Conservation (phyloP, 2,329 filamentous ascomycete genomes). For the Neopestalotiopsis sp. region DNA sequence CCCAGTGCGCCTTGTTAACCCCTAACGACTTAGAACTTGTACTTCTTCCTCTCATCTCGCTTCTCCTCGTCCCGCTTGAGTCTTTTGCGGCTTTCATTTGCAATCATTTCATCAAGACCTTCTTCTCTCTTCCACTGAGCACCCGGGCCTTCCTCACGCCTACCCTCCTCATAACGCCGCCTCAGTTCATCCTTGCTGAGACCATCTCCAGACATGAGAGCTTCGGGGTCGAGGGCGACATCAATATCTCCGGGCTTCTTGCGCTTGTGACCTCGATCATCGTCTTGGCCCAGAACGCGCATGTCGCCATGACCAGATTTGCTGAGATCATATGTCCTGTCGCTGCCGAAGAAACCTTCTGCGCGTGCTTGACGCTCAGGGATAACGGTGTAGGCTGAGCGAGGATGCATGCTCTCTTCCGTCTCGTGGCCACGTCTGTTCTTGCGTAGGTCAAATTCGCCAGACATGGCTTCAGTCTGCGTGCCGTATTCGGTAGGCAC, state of each 20-base stretch:
- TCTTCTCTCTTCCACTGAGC: constrained; percentile 80
- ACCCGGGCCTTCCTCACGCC: constrained; percentile 68
- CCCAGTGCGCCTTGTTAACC: neutral
- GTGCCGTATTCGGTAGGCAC: constrained; percentile 81
- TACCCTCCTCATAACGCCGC: constrained; percentile 79
- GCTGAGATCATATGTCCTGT: constrained; percentile 90
- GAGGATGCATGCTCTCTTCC: constrained; percentile 76
- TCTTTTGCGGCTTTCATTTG: constrained; percentile 87
- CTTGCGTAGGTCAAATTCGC: constrained; percentile 92
- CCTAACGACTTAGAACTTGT: constrained; percentile 46
- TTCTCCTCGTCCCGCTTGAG: constrained; percentile 87
- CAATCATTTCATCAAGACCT: constrained; percentile 95
- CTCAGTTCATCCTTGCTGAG: constrained; percentile 85
- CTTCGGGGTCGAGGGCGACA: constrained; percentile 87
- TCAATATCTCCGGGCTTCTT: constrained; percentile 98
- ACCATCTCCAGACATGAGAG: constrained; percentile 74
- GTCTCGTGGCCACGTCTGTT: constrained; percentile 84
- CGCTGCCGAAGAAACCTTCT: constrained; percentile 95
- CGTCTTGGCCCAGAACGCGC: constrained; percentile 81
- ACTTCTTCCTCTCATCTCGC: constrained; percentile 67
- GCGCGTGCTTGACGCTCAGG: constrained; percentile 85
- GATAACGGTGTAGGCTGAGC: constrained; percentile 86
- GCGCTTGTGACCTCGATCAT: constrained; percentile 74
- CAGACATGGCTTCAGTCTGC: constrained; percentile 73
- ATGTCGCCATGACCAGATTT: constrained; percentile 51